Evolutionary conservation across 2,329 filamentous ascomycete genomes (phyloP), one percentile per base, ranked within the genome.

Genomic region (Fusarium setosum): DNA sequence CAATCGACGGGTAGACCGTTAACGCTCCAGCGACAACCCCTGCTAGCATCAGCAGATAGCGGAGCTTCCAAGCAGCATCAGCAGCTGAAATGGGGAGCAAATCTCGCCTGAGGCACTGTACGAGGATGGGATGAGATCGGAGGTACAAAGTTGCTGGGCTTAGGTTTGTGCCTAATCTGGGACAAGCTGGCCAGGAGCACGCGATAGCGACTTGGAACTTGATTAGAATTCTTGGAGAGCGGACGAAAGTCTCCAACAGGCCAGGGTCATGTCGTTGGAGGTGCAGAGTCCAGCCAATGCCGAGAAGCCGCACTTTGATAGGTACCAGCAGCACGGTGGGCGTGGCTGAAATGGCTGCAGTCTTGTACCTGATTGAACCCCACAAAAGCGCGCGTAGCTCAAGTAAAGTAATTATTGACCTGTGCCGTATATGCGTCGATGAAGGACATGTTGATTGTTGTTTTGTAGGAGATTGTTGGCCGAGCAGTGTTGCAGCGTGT

Each of bases 41-140:
- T 69, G 70, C 68, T 67, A 72, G 70, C 60, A 42, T 38, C 26
- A 26, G 23, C 26, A n/a, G 15, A 34, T 59, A 63, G 67, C 57
- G 70, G 70, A 66, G 57, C 56, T 50, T 54, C 34, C 31, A 41
- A 62, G 52, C 60, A 68, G 48, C 58, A 53, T 57, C 59, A 32
- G 59, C 47, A 67, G 62, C 62, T 63, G 61, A 65, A 61, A 61
- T 49, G 45, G 55, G 65, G 56, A 63, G 59, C 55, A 65, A 72
- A 72, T 72, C 63, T 73, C 67, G 70, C 59, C 65, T 68, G 57
- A 31, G n/a, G n/a, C n/a, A n/a, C n/a, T n/a, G 60, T 61, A 65
- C 50, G 65, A 50, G 58, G 47, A 60, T 52, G 59, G 21, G 61
- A 70, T 71, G 29, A 61, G 69, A 69, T 69, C 62, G 52, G 56